A percentile compares a stretch with the other conserved stretches of the same genome.
Conservation (phyloP, 352 stramenopile species). For the Phytophthora vignae region DNA sequence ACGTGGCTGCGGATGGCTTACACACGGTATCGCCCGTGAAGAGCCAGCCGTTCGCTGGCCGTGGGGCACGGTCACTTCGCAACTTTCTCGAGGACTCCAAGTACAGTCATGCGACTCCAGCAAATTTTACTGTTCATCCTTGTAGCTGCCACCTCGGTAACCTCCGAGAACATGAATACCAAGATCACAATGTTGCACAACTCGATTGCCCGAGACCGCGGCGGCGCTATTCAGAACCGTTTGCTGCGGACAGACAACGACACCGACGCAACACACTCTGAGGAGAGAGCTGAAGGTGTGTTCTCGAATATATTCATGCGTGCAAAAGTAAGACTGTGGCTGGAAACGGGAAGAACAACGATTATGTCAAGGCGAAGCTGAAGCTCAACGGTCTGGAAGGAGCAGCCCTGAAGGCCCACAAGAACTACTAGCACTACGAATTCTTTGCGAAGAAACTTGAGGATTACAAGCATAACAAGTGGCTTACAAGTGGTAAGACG, state of each 20-base stretch:
- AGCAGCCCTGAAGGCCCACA: background rate
- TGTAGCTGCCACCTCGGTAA: too few relatives aligned
- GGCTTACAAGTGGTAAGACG: background rate
- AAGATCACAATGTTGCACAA: background rate
- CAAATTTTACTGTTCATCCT: background rate
- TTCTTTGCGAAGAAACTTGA: slow-evolving; percentile 2
- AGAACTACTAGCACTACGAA: slow-evolving; percentile 8
- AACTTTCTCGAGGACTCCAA: too few relatives aligned
- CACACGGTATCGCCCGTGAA: too few relatives aligned
- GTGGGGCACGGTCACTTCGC: too few relatives aligned
- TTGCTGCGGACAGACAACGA: background rate
- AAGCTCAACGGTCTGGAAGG: background rate
- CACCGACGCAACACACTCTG: too few relatives aligned
- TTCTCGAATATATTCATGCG: too few relatives aligned
- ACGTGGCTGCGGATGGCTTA: too few relatives aligned
- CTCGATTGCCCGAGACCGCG: background rate
- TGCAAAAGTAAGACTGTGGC: slow-evolving; percentile 5
- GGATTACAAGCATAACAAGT: background rate
- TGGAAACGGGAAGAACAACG: slow-evolving; percentile 7
- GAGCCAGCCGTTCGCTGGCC: too few relatives aligned
- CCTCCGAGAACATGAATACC: background rate
- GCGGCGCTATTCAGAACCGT: background rate
- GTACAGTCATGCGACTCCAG: background rate
- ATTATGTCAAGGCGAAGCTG: background rate
- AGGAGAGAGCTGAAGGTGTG: background rate